These are phyloP conservation scores for Xylaria sp. DNA, from an alignment of 2,329 filamentous ascomycete species.

Conservation along the genomic window DNA sequence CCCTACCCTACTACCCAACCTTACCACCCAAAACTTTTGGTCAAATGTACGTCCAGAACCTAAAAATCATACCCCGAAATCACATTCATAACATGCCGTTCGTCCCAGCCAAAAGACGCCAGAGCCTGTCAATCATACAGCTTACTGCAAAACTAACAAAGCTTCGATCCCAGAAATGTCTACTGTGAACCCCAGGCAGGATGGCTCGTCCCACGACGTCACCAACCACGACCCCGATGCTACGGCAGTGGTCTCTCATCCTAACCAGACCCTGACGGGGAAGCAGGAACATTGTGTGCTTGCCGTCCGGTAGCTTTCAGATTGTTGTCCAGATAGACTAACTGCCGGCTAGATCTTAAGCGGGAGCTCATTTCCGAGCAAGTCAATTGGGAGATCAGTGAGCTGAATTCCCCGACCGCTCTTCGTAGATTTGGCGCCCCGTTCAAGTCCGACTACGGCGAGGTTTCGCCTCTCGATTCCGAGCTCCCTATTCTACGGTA, in stretches of 20 bases:
- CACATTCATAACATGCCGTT: background rate
- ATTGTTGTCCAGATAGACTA: conserved; percentile 20
- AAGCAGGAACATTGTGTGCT: conserved; percentile 95
- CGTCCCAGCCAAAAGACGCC: background rate
- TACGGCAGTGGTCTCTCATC: conserved; percentile 32
- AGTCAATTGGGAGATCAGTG: conserved; percentile 86
- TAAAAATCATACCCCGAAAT: background rate
- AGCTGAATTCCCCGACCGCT: conserved; percentile 93
- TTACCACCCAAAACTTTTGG: background rate
- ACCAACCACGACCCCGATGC: conserved; percentile 11
- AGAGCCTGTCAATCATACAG: background rate
- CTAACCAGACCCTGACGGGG: conserved; percentile 71
- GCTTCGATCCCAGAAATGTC: conserved; percentile 32
- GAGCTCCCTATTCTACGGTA: conserved; percentile 92
- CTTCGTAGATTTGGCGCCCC: conserved; percentile 94
- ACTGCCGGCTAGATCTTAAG: conserved; percentile 75
- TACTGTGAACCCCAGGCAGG: conserved; percentile 30
- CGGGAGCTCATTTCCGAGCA: conserved; percentile 91
- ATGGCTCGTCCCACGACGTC: conserved; percentile 33
- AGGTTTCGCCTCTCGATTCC: conserved; percentile 90
- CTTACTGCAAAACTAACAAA: conserved; percentile 5
- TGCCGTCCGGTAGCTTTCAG: background rate
- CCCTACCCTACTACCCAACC: background rate
- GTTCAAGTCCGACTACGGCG: conserved; percentile 89
- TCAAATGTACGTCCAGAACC: conserved; percentile 9